phyloP scores from a whole-genome alignment of 2,329 filamentous ascomycete genomes.

The Colletotrichum lini region DNA sequence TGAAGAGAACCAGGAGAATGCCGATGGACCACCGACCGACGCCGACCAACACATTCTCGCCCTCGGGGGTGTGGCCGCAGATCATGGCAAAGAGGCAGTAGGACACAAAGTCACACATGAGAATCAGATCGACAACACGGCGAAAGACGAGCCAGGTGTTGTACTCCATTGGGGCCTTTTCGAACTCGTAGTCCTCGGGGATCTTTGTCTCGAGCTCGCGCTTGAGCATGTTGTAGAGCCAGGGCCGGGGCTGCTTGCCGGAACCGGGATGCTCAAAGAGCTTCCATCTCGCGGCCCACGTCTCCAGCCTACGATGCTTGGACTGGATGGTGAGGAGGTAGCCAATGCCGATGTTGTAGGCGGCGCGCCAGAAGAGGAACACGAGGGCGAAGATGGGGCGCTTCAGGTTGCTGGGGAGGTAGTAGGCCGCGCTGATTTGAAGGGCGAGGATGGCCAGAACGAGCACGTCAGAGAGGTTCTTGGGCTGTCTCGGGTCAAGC shows the following conservation, averaged over 20 bases:
- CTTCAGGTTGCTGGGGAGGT: conserved; percentile 78
- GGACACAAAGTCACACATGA: conserved; percentile 98
- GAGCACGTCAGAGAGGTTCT: conserved; percentile 88
- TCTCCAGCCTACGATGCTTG: conserved; percentile 85
- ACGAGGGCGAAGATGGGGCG: conserved; percentile 84
- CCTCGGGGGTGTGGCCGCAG: conserved; percentile 81
- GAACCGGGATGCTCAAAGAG: conserved; percentile 88
- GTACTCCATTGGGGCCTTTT: conserved; percentile 95
- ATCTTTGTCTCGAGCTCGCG: conserved; percentile 95
- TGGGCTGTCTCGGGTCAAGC: conserved; percentile 92
- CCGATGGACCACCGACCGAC: conserved; percentile 84
- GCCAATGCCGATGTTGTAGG: conserved; percentile 96
- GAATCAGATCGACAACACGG: conserved; percentile 93
- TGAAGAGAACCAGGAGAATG: conserved; percentile 87
- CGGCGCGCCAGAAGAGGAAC: conserved; percentile 92
- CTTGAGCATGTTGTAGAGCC: conserved; percentile 87
- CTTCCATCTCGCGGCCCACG: conserved; percentile 87
- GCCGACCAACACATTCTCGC: conserved; percentile 79
- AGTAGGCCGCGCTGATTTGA: conserved; percentile 81
- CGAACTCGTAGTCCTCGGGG: conserved; percentile 92
- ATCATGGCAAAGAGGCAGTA: conserved; percentile 97
- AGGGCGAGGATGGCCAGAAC: conserved; percentile 84
- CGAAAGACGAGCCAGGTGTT: conserved; percentile 99
- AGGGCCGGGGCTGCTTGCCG: conserved; percentile 86
- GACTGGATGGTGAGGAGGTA: conserved; percentile 91